Base-by-base conservation (phyloP, 2,329 filamentous ascomycete species). In the Apiospora aurea region DNA sequence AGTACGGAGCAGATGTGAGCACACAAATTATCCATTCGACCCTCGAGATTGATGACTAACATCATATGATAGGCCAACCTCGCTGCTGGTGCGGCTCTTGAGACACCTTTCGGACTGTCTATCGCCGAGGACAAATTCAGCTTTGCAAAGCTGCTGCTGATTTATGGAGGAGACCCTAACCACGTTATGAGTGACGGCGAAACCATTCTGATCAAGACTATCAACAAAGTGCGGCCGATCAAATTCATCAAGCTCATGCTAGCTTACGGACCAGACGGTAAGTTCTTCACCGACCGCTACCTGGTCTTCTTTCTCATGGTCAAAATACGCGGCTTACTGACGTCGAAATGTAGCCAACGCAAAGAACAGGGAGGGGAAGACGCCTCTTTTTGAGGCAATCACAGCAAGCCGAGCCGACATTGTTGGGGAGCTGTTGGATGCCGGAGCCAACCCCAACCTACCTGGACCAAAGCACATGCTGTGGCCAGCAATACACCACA, bases 401-500 rank as follows among this genome's bases (percentile, higher is more conserved):
- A 84, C 85, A 68, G 82, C 83, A 24, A 86, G 85, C 14, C 85
- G 91, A 7, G 81, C 86, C 68, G 90, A 92, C 72, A 83, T 92
- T 1, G 87, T 91, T 72, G 83, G 81, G 0, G 78, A 82, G 4
- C 79, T 90, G 21, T 80, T 90, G 21, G 69, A 70, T 26, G 43
- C 34, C 16, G 69, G 53, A 3, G 92, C 91, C 1, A 87, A 93
- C 76, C 87, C 91, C 11, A 93, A 94, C 78, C 82, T 93, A 7
- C 91, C 91, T 1, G 91, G 89, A 0, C 90, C 91, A 14, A 92
- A 92, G 79, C 89, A 93, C 81, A 88, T 91, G 80, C 85, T 93
- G 34, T 91, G 91, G 91, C 89, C 90, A 1, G 85, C 90, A 0
- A 87, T 87, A 0, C 89, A 90, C 80, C 85, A 91, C 69, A 84